These are phyloP conservation scores for Cladobotryum protrusum DNA, from an alignment of 2,329 filamentous ascomycete genomes.

Conservation along the genomic window DNA sequence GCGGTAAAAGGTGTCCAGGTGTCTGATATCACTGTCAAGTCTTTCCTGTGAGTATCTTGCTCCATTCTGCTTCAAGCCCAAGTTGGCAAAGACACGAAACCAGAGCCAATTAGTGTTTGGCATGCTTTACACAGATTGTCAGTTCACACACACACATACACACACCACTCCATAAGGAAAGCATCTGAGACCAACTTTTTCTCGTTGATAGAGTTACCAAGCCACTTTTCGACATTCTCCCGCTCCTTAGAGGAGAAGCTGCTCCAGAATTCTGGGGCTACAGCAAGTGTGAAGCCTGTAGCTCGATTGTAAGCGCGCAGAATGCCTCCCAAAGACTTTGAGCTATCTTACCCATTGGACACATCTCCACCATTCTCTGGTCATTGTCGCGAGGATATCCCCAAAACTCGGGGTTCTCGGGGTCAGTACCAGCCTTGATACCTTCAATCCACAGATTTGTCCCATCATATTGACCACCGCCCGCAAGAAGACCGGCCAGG, in stretches of 20 bases:
- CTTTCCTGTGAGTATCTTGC: constrained; percentile 63
- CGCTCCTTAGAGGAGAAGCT: constrained; percentile 56
- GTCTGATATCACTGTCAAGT: constrained; percentile 68
- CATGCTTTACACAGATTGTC: constrained; percentile 48
- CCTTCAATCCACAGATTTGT: constrained; percentile 57
- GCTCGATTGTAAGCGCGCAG: background rate
- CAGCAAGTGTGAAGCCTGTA: constrained; percentile 61
- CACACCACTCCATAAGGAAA: background rate
- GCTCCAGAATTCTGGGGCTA: constrained; percentile 61
- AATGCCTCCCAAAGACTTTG: too few species aligned
- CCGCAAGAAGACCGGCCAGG: constrained; percentile 62
- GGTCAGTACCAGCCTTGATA: constrained; percentile 64
- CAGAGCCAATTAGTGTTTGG: constrained; percentile 65
- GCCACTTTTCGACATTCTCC: constrained; percentile 62
- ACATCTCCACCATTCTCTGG: constrained; percentile 66
- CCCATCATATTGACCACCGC: constrained; percentile 58
- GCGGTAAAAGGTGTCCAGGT: constrained; percentile 76
- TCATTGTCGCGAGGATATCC: constrained; percentile 69
- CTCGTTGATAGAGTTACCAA: constrained; percentile 69
- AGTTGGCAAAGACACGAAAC: constrained; percentile 80
- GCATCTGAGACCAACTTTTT: constrained; percentile 49
- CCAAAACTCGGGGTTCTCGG: constrained; percentile 66
- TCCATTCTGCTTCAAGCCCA: constrained; percentile 69
- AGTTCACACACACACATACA: background rate
- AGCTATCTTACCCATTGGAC: constrained; percentile 52